Evolutionary conservation across 2,329 filamentous ascomycete genomes (phyloP).

Genomic region (Fusarium sp.): DNA sequence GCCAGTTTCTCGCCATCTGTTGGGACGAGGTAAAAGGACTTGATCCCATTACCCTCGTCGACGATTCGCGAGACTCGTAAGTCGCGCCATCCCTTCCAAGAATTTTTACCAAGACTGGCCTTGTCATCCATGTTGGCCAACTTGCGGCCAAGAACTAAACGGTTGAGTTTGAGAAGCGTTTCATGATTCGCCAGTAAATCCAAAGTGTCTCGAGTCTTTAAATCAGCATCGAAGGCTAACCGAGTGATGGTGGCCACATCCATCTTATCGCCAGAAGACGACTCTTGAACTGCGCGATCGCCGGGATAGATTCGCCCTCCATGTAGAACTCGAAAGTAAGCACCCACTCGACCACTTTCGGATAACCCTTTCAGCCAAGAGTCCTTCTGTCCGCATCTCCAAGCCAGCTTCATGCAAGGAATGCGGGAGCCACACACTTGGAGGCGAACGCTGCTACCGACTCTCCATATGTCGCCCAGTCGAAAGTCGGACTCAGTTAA

Average conservation of each 20-base stretch:
- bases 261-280: conserved; percentile 1
- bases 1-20: background rate
- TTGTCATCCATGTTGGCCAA: background rate
- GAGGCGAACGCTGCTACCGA: conserved; percentile 11
- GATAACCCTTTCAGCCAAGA: conserved; percentile 14
- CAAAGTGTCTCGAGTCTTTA: conserved; percentile 14
- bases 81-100: conserved; percentile 14
- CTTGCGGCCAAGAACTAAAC: background rate
- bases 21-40: conserved; percentile 1
- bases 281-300: conserved; percentile 9
- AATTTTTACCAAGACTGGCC: background rate
- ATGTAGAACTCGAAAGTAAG: conserved; percentile 6
- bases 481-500: conserved; percentile 13
- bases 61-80: conserved; percentile 3
- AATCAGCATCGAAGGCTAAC: conserved; percentile 1
- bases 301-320: conserved; percentile 6
- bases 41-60: conserved; percentile 1
- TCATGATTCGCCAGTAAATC: conserved; percentile 8
- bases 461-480: conserved; percentile 15
- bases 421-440: conserved; percentile 21
- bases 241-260: conserved; percentile 10
- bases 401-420: conserved; percentile 22
- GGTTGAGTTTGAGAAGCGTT: background rate
- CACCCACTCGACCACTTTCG: conserved; percentile 4
- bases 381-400: conserved; percentile 25